Conservation (phyloP, 2,329 filamentous ascomycete species). For the Ophiocordyceps camponoti-leonardi region DNA sequence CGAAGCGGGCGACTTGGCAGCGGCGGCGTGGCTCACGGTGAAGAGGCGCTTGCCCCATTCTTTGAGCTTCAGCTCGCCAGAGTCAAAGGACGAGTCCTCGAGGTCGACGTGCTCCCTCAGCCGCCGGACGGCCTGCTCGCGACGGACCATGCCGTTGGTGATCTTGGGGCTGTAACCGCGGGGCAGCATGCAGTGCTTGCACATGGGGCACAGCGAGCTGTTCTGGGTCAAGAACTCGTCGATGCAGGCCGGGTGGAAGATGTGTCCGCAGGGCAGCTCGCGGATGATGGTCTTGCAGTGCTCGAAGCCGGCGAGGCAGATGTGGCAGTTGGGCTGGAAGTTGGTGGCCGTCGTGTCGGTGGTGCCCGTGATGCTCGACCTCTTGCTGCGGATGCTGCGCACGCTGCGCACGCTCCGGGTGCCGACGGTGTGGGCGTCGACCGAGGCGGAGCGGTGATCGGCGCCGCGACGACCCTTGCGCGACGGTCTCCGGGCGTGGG, state of each 20-base stretch:
- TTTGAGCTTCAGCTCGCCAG: slow-evolving; percentile 16
- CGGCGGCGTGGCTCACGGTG: slow-evolving; percentile 6
- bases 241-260: slow-evolving; percentile 86
- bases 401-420: slow-evolving; percentile 7
- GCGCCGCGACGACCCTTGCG: slow-evolving; percentile 13
- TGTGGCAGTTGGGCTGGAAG: slow-evolving; percentile 71
- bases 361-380: slow-evolving; percentile 16
- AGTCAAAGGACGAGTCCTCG: slow-evolving; percentile 18
- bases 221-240: slow-evolving; percentile 64
- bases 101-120: slow-evolving; percentile 35
- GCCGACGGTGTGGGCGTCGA: slow-evolving; percentile 9
- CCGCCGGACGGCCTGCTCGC: slow-evolving; percentile 52
- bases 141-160: slow-evolving; percentile 73
- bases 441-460: slow-evolving; percentile 12
- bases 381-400: slow-evolving; percentile 18
- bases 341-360: slow-evolving; percentile 30
- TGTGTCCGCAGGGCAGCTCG: slow-evolving; percentile 77
- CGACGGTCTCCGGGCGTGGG: slow-evolving; percentile 12
- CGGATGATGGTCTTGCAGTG: slow-evolving; percentile 47
- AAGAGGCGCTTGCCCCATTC: slow-evolving; percentile 19
- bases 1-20: neutral
- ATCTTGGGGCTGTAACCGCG: slow-evolving; percentile 47
- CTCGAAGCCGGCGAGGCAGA: slow-evolving; percentile 72
- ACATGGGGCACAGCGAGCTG: slow-evolving; percentile 80
- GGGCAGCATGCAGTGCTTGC: slow-evolving; percentile 71